Base-by-base conservation (phyloP, 2,329 filamentous ascomycete species). In the Pyrenophora seminiperda region DNA sequence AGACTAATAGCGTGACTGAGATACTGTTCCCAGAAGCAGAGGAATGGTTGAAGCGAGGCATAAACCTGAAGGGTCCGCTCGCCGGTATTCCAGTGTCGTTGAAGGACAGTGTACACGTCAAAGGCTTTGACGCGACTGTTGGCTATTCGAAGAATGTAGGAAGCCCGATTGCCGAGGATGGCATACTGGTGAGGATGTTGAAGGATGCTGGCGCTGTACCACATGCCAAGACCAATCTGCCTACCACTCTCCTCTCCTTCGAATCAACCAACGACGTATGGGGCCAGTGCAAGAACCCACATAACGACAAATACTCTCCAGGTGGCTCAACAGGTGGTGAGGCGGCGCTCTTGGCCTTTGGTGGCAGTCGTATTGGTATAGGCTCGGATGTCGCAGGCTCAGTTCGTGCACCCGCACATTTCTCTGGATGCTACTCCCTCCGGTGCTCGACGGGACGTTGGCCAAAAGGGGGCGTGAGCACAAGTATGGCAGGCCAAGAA, bases 401-500 rank as follows among this genome's bases (percentile, higher is more conserved):
- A 13, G 91, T 97, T 4, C 83, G 92, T 43, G 87, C 83, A 2
- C 93, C 92, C 0, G 93, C 92, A 4, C 91, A 96, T 62, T 97
- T 91, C 77, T 89, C 89, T 2, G 92, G 92, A 7, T 90, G 93
- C 69, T 97, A 96, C 73, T 88, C 88, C 14, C 76, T 97, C 18
- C 85, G 89, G 29, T 96, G 92, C 75, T 92, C 89, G 3, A 95
- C 90, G 1, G 92, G 93, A 1, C 82, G 92, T 40, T 97, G 92
- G 91, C 90, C 91, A 1, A 96, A 95, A 72, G 81, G 84, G 33
- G 91, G 91, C 7, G 86, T 91, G 69, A 83, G 83, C 54, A 96
- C 92, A 0, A 92, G 88, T 63, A 96, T 96, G 91, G 85, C 89
- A 0, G 93, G 93, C 0, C 91, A 97, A 70, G 93, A 97, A 68